phyloP scores from a whole-genome alignment of 441 rosid species.

The Croton setiger region DNA sequence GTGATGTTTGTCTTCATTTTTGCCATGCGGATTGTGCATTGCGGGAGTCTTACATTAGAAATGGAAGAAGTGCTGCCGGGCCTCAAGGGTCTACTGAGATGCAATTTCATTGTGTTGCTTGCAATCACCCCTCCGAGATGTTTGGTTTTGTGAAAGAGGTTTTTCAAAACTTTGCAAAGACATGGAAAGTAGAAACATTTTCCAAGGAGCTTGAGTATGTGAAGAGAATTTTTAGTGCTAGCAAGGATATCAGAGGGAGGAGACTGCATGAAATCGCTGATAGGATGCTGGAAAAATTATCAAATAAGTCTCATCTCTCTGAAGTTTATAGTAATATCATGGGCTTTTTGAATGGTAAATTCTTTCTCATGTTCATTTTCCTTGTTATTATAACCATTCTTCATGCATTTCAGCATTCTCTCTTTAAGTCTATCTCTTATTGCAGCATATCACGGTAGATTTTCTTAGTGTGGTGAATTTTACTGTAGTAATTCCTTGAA shows the following conservation, averaged over 20 bases:
- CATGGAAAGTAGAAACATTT: slow-evolving; percentile 71
- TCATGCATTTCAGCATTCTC: not conserved
- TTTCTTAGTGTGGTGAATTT: not conserved
- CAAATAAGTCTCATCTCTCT: slow-evolving; percentile 54
- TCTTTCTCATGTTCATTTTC: not conserved
- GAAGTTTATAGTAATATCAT: slow-evolving; percentile 56
- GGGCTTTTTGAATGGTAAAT: slow-evolving; percentile 72
- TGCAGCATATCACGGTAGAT: not conserved
- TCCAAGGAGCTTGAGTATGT: slow-evolving; percentile 88
- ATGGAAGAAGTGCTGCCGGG: slow-evolving; percentile 59
- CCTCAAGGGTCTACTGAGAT: slow-evolving; percentile 63
- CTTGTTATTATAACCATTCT: slow-evolving; percentile 2
- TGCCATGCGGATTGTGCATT: slow-evolving; percentile 95
- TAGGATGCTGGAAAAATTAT: slow-evolving; percentile 58
- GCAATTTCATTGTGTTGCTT: slow-evolving; percentile 95
- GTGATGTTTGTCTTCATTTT: slow-evolving; percentile 98
- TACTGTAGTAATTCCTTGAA: not conserved
- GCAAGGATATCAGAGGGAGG: slow-evolving; percentile 86
- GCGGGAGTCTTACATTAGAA: slow-evolving; percentile 71
- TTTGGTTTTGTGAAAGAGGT: slow-evolving; percentile 99
- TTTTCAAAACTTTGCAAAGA: slow-evolving; percentile 74
- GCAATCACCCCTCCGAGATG: slow-evolving; percentile 99
- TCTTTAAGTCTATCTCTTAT: not conserved
- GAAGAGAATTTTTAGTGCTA: slow-evolving; percentile 68
- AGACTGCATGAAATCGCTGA: slow-evolving; percentile 72